These are phyloP conservation scores for Penicillium olsonii DNA, from an alignment of 2,329 filamentous ascomycete species.

Conservation along the genomic window DNA sequence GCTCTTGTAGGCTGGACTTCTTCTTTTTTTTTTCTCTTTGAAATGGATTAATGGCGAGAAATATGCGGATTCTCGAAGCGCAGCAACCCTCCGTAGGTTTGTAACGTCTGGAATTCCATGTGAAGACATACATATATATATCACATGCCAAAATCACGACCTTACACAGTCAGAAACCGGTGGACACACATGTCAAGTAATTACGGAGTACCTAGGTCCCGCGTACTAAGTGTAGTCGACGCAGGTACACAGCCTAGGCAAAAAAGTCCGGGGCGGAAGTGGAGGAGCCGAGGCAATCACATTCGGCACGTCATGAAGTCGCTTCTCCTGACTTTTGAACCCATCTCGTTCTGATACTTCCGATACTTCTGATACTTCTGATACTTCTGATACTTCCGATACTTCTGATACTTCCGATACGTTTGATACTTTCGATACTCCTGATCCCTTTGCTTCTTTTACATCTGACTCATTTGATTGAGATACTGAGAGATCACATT, in stretches of 20 bases:
- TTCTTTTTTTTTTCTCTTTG: conserved; percentile 12
- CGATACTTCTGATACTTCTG: too few species aligned
- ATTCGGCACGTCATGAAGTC: conserved; percentile 41
- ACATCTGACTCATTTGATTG: too few species aligned
- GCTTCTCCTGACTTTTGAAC: conserved; percentile 11
- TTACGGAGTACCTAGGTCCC: background rate
- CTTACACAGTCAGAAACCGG: too few species aligned
- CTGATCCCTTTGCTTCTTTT: too few species aligned
- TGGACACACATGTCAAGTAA: too few species aligned
- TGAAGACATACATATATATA: too few species aligned
- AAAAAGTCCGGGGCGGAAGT: conserved; percentile 4
- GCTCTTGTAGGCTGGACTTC: conserved; percentile 36
- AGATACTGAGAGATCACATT: background rate
- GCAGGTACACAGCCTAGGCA: background rate
- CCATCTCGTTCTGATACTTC: conserved; percentile 3
- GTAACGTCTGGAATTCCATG: too few species aligned
- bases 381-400: too few species aligned
- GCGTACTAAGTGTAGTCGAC: background rate
- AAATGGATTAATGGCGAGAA: conserved; percentile 42
- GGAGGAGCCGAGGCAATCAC: conserved; percentile 33
- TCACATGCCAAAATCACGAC: background rate
- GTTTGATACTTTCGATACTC: too few species aligned
- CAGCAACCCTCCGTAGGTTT: too few species aligned
- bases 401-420: too few species aligned
- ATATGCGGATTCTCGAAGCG: conserved; percentile 20